These are phyloP conservation scores for Exidia glandulosa DNA, from an alignment of 768 basidiomycete genomes.

Conservation along the genomic window DNA sequence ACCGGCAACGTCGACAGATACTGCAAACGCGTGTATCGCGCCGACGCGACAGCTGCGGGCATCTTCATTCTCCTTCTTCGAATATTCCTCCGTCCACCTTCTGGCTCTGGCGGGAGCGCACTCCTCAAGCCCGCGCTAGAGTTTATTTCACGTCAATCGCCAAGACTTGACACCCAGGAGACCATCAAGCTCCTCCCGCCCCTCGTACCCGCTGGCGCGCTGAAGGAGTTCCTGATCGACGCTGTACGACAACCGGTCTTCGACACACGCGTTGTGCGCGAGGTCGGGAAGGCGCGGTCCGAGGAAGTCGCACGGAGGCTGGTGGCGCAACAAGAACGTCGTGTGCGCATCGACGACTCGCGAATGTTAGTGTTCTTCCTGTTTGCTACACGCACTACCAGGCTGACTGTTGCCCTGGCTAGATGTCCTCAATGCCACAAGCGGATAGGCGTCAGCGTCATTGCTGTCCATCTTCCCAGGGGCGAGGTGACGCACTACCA, in stretches of 20 bases:
- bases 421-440: slow-evolving; percentile 97
- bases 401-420: slow-evolving; percentile 2
- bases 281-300: slow-evolving; percentile 61
- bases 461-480: slow-evolving; percentile 88
- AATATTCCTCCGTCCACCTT: slow-evolving; percentile 72
- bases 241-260: slow-evolving; percentile 54
- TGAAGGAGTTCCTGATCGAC: slow-evolving; percentile 67
- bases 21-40: slow-evolving; percentile 71
- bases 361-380: slow-evolving; percentile 58
- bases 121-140: slow-evolving; percentile 74
- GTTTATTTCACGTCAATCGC: slow-evolving; percentile 77
- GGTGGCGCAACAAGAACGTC: slow-evolving; percentile 64
- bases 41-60: slow-evolving; percentile 36
- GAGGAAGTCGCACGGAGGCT: slow-evolving; percentile 66
- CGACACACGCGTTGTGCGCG: slow-evolving; percentile 56
- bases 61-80: slow-evolving; percentile 80
- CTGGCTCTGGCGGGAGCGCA: slow-evolving; percentile 26
- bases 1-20: slow-evolving; percentile 42
- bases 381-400: background rate
- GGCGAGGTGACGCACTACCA: slow-evolving; percentile 97
- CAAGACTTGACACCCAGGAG: slow-evolving; percentile 69
- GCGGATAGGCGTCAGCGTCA: slow-evolving; percentile 82
- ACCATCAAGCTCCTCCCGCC: slow-evolving; percentile 84
- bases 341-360: slow-evolving; percentile 84
- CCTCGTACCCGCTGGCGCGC: slow-evolving; percentile 71